Conservation (phyloP, 306 rosid species). For the Pyrus betulifolia region DNA sequence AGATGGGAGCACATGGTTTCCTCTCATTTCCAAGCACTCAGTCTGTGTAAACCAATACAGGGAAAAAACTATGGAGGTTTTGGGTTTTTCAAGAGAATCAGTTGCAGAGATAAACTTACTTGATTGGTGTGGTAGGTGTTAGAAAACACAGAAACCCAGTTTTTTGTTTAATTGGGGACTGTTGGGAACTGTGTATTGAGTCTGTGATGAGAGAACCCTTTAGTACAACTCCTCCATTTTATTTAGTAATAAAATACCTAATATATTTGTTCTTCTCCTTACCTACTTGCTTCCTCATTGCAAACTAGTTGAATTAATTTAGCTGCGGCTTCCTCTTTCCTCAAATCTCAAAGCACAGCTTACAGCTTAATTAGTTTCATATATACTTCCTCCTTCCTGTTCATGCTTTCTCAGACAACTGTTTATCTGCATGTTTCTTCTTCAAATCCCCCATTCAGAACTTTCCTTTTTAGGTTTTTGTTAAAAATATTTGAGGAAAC, state of each 20-base stretch:
- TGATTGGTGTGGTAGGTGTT: slow-evolving; percentile 4
- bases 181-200: slow-evolving; percentile 34
- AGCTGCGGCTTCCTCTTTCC: neutral
- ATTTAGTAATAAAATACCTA: neutral
- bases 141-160: neutral
- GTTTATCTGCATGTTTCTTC: neutral
- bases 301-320: slow-evolving; percentile 13
- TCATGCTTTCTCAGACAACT: slow-evolving; percentile 9
- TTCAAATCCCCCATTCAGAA: neutral
- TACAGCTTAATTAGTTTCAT: slow-evolving; percentile 7
- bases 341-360: slow-evolving; percentile 19
- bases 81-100: slow-evolving; percentile 51
- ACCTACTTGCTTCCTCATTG: slow-evolving; percentile 11
- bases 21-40: slow-evolving; percentile 43
- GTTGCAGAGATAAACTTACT: slow-evolving; percentile 30
- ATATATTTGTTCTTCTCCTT: neutral
- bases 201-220: slow-evolving; percentile 5
- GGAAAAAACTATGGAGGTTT: slow-evolving; percentile 18
- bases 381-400: neutral
- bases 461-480: neutral
- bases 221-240: neutral
- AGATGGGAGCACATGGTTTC: slow-evolving; percentile 72
- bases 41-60: slow-evolving; percentile 19
- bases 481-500: neutral
- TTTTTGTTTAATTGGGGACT: slow-evolving; percentile 12